Evolutionary conservation across 345 rosid genomes (phyloP).

Genomic region (Cardiospermum halicacabum): DNA sequence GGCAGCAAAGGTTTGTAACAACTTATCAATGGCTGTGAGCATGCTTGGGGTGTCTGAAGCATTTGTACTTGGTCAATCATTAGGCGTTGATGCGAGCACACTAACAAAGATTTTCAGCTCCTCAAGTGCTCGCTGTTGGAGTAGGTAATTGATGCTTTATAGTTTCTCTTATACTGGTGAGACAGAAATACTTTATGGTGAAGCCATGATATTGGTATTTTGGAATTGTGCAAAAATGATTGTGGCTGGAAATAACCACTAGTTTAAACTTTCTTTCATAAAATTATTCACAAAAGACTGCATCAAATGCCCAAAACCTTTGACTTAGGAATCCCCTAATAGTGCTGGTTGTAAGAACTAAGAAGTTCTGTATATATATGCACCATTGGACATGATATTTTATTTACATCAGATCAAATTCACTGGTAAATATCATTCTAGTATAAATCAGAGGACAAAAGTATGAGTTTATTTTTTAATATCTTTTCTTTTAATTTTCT

Average conservation of each 20-base stretch:
- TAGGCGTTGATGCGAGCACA: constrained; percentile 61
- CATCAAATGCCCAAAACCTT: neutral
- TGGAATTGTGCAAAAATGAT: constrained; percentile 2
- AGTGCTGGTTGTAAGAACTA: neutral
- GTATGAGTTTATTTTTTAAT: too few species aligned
- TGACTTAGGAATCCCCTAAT: neutral
- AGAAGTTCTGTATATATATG: too few species aligned
- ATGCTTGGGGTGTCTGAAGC: constrained; percentile 97
- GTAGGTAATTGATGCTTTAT: constrained; percentile 47
- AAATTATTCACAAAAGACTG: neutral
- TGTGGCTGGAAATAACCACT: neutral
- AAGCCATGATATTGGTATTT: neutral
- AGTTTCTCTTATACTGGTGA: neutral
- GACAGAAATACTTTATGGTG: neutral
- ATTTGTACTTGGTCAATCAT: constrained; percentile 81
- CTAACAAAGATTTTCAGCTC: constrained; percentile 77
- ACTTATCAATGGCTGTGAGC: constrained; percentile 87
- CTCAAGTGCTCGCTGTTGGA: constrained; percentile 93
- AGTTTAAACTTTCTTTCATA: neutral
- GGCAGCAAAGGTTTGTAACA: constrained; percentile 97
- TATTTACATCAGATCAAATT: neutral
- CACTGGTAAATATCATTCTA: neutral
- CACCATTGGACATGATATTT: too few species aligned
- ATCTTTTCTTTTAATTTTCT: too few species aligned
- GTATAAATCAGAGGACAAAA: neutral